Evolutionary conservation across 2,329 filamentous ascomycete genomes (phyloP), one percentile per base, ranked within the genome.

Genomic region (Ascochyta clinopodiicola): DNA sequence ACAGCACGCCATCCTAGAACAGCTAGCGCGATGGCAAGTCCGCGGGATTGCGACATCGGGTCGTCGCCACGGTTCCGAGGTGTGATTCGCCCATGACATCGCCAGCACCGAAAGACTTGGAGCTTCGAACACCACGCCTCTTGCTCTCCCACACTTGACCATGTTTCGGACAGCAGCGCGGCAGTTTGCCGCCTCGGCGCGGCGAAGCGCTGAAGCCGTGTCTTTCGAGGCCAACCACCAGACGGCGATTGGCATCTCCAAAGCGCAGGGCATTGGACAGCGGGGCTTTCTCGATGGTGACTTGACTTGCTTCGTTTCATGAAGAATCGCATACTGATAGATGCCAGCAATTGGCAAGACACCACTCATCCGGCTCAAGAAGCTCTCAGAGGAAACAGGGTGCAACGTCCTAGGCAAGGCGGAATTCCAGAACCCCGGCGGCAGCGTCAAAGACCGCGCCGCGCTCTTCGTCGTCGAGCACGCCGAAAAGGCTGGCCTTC

Each of bases 351-450:
- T 99, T 79, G 95, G 95, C 62, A 98, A 98, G 78, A 99, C 95
- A 0, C 94, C 95, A 1, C 85, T 99, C 49, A 96, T 99, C 76
- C 88, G 90, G 44, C 83, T 99, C 45, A 94, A 96, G 78, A 86
- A 83, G 59, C 87, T 98, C 65, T 98, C 94, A 36, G 87, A 91
- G 57, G 85, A 96, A 72, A 98, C 95, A 0, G 92, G 93, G 63
- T 98, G 95, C 83, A 90, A 96, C 68, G 82, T 99, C 55, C 87
- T 98, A 36, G 95, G 94, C 71, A 99, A 99, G 78, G 93, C 95
- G 68, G 95, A 99, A 77, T 99, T 99, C 80, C 95, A 96, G 83
- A 99, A 99, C 82, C 95, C 95, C 1, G 95, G 95, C 65, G 95
- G 95, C 56, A 93, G 89, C 50, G 89, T 99, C 75, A 99, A 99